These are phyloP conservation scores for Punica granatum DNA, from an alignment of 345 rosid genomes.

Conservation along the genomic window DNA sequence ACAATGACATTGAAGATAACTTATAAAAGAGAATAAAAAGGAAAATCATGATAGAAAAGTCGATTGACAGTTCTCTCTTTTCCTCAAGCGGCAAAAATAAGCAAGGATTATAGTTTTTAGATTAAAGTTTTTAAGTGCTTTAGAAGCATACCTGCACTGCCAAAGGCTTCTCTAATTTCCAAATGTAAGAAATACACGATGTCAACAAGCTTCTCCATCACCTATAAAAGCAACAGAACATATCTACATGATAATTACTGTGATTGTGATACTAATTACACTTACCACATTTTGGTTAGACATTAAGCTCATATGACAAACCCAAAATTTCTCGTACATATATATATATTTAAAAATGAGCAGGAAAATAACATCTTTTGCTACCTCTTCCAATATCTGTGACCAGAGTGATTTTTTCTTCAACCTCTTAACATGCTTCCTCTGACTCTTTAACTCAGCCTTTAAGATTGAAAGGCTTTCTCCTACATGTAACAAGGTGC, in stretches of 20 bases:
- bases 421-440: constrained; percentile 79
- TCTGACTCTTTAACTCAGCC: constrained; percentile 87
- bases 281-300: background rate
- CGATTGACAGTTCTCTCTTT: background rate
- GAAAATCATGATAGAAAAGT: background rate
- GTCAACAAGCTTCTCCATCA: constrained; percentile 95
- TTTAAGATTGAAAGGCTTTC: constrained; percentile 83
- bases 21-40: background rate
- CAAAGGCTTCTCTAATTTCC: constrained; percentile 91
- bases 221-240: constrained; percentile 34
- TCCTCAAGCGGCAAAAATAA: background rate
- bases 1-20: background rate
- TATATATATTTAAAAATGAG: too few species aligned
- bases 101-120: background rate
- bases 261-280: background rate
- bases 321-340: too few species aligned
- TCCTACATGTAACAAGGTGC: constrained; percentile 28
- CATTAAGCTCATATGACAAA: background rate
- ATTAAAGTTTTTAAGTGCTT: too few species aligned
- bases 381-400: constrained; percentile 91
- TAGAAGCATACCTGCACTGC: constrained; percentile 57
- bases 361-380: background rate
- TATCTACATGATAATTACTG: background rate
- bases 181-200: constrained; percentile 87
- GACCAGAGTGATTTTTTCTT: constrained; percentile 98